Percentiles rank a stretch among this genome's conserved stretches.
Evolutionary conservation across 192 early-diverging fungal genomes (phyloP).

Genomic region (Backusella luteola): DNA sequence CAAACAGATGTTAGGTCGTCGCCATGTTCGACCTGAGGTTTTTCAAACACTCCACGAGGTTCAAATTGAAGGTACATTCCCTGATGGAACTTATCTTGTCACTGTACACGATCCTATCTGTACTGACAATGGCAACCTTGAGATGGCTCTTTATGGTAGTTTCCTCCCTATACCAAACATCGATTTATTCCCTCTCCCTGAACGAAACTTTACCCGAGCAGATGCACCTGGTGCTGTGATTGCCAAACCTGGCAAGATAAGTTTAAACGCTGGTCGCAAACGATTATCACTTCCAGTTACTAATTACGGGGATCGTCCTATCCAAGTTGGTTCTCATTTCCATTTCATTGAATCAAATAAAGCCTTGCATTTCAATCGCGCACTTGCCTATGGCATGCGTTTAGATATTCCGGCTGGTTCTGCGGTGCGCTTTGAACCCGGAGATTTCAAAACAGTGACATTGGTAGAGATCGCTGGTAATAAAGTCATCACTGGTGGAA

Average conservation of each 20-base stretch:
- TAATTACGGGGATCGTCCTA: slow-evolving; percentile 92
- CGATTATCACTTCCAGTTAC: slow-evolving; percentile 73
- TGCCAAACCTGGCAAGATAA: slow-evolving; percentile 64
- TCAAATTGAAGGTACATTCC: slow-evolving; percentile 91
- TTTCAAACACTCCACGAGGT: slow-evolving; percentile 74
- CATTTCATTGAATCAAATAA: slow-evolving; percentile 95
- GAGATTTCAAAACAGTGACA: slow-evolving; percentile 83
- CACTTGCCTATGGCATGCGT: slow-evolving; percentile 77
- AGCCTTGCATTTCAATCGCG: slow-evolving; percentile 78
- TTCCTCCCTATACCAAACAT: slow-evolving; percentile 76
- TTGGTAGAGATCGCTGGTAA: slow-evolving; percentile 84
- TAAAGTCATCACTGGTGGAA: slow-evolving; percentile 81
- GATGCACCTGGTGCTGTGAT: slow-evolving; percentile 64
- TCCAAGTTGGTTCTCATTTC: slow-evolving; percentile 93
- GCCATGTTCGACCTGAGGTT: slow-evolving; percentile 78
- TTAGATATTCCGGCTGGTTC: slow-evolving; percentile 94
- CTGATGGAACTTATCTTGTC: slow-evolving; percentile 91
- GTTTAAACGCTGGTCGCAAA: slow-evolving; percentile 75
- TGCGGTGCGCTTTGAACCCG: slow-evolving; percentile 95
- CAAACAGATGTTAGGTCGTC: slow-evolving; percentile 81
- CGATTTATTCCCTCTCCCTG: slow-evolving; percentile 43
- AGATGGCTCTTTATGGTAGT: slow-evolving; percentile 84
- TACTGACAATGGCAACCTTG: slow-evolving; percentile 77
- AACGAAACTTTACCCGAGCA: slow-evolving; percentile 30
- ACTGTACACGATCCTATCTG: slow-evolving; percentile 92